A percentile compares a stretch with the other conserved stretches of the same genome.
Conservation (phyloP, 192 early-diverging fungal genomes). For the Linnemannia hyalina region DNA sequence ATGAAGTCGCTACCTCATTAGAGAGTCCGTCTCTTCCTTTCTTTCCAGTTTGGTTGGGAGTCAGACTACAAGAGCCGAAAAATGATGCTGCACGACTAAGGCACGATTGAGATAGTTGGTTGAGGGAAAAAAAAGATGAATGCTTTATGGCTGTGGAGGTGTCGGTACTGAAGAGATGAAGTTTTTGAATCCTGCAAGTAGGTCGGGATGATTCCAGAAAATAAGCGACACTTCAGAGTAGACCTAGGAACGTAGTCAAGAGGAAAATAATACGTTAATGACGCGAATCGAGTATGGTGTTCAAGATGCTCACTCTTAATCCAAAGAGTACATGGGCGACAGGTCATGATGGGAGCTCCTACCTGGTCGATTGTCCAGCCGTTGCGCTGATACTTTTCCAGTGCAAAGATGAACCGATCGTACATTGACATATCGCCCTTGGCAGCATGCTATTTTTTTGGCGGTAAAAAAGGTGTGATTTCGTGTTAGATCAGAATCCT, state of each 20-base stretch:
- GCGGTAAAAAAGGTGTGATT: neutral
- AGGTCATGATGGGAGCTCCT: neutral
- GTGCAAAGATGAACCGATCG: constrained; percentile 51
- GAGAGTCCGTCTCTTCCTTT: too few relatives aligned
- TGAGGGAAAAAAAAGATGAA: neutral
- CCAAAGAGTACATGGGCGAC: neutral
- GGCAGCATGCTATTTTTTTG: constrained; percentile 26
- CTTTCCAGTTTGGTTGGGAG: too few relatives aligned
- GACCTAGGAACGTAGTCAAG: constrained; percentile 17
- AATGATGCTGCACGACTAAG: too few relatives aligned
- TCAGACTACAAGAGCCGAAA: too few relatives aligned
- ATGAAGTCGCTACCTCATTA: too few relatives aligned
- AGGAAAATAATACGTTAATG: neutral
- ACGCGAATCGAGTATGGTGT: too few relatives aligned
- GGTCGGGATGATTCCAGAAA: constrained; percentile 55
- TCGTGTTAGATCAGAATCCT: neutral
- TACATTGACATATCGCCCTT: constrained; percentile 55
- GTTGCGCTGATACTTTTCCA: constrained; percentile 51
- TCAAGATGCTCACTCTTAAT: neutral
- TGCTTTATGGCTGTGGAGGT: constrained; percentile 15
- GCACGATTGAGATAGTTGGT: neutral
- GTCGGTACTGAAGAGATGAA: constrained; percentile 44
- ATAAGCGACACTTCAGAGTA: constrained; percentile 56
- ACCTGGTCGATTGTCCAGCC: constrained; percentile 57
- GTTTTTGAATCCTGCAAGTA: constrained; percentile 46